Base-by-base conservation (phyloP, 139 green algal genomes). In the Ettlia oleoabundans region DNA sequence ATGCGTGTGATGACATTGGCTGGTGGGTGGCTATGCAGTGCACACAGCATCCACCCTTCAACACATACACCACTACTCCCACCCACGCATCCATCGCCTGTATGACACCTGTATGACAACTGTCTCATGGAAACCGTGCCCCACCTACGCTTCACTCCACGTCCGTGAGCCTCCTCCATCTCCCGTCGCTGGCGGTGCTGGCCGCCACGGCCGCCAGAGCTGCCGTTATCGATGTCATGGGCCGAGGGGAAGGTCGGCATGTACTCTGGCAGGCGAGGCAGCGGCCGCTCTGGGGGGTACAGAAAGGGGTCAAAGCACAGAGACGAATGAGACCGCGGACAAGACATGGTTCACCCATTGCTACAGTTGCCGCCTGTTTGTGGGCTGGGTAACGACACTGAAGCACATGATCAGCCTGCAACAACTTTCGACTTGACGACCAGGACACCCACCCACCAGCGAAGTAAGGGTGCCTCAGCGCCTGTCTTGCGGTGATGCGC, bases 241-340 rank as follows among this genome's bases (percentile, higher is more conserved):
- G 78, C 76, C 37, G 89, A 88, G 0, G 91, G 93, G 80, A 93
- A 96, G 21, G 78, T 87, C 1, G 93, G 93, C 91, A 96, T 95
- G 64, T 91, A 87, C 0, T 80, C 65, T 0, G 82, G 67, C 30
- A 78, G 73, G 68, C 88, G 88, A 0, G 93, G 90, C 41, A 91
- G 88, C 0, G 93, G 92, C 10, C 80, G 66, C 72, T 95, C 89
- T 73, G 68, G 28, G 6, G 15, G 1, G 37, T 33, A 18, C 22
- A 26, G 15, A 63, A 42, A 4, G 43, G 70, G 26, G 26, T 41
- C n/a, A 41, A 47, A 35, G 22, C 24, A 61, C n/a, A n/a, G n/a
- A n/a, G n/a, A n/a, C n/a, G n/a, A n/a, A n/a, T n/a, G n/a, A n/a
- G n/a, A n/a, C n/a, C n/a, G n/a, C n/a, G n/a, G n/a, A n/a, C n/a